Percentiles rank a stretch among this genome's conserved stretches.
Evolutionary conservation across 2,329 filamentous ascomycete species (phyloP).

Genomic region (Epichloe gansuensis): DNA sequence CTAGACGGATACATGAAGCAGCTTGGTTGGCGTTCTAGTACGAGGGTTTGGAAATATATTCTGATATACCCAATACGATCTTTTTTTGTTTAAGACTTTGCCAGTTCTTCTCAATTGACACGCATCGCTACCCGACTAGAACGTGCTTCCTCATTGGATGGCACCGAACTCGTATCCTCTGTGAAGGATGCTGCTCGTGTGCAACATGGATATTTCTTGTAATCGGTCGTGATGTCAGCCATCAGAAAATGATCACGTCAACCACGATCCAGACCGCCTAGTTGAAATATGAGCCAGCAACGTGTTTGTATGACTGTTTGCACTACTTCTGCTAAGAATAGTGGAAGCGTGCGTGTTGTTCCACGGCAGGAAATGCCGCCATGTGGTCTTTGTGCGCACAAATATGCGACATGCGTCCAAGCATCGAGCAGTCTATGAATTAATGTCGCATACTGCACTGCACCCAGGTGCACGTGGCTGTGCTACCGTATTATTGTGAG

Average conservation of each 20-base stretch:
- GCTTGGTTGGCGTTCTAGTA: not conserved
- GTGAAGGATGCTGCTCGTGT: not conserved
- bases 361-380: not conserved
- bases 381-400: not conserved
- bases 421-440: not conserved
- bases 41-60: not conserved
- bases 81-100: not conserved
- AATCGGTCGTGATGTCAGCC: not conserved
- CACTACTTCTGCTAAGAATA: not conserved
- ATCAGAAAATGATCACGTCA: not conserved
- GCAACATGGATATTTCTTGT: not conserved
- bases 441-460: not conserved
- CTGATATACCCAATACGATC: not conserved
- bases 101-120: not conserved
- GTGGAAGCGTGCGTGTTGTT: not conserved
- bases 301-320: not conserved
- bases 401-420: not conserved
- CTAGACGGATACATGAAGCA: not conserved
- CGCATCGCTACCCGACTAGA: not conserved
- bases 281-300: not conserved
- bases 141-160: not conserved
- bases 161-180: not conserved
- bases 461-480: not conserved
- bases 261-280: not conserved
- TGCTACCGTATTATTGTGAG: not conserved